Conservation (phyloP, 1,284 basidiomycete genomes). For the Melampsora larici-populina region DNA sequence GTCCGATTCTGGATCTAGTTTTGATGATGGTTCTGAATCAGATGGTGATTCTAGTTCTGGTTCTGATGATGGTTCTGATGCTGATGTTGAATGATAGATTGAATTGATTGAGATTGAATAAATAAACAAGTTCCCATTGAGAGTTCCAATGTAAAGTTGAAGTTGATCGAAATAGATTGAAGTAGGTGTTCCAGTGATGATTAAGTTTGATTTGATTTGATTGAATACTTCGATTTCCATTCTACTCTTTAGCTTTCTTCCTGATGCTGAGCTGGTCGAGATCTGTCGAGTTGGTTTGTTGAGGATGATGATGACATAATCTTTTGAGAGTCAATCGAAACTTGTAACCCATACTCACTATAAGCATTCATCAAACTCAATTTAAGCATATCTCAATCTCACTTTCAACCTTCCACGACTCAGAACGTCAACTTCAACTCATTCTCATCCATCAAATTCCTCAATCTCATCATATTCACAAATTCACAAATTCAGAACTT, state of each 20-base stretch:
- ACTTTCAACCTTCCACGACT: neutral
- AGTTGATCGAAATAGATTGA: neutral
- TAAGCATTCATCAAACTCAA: too few species aligned
- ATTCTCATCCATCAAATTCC: neutral
- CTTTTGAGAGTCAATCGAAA: too few species aligned
- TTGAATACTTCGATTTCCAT: neutral
- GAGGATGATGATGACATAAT: too few species aligned
- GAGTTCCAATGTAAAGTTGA: slow-evolving; percentile 14
- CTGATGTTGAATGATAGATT: too few species aligned
- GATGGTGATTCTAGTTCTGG: neutral
- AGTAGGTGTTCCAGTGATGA: neutral
- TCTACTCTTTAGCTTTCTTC: too few species aligned
- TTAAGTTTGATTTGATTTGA: neutral
- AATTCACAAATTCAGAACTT: neutral
- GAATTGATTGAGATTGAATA: neutral
- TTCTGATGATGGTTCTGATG: neutral
- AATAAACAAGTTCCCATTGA: neutral
- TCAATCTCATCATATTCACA: neutral
- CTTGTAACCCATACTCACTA: too few species aligned
- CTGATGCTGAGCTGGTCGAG: too few species aligned
- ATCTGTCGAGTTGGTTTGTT: too few species aligned
- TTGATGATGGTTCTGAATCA: neutral
- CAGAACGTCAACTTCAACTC: neutral
- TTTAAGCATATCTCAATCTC: too few species aligned
- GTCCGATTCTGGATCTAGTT: neutral